These are phyloP conservation scores for Malassezia globosa DNA, from an alignment of 1,284 basidiomycete genomes.

Conservation along the genomic window DNA sequence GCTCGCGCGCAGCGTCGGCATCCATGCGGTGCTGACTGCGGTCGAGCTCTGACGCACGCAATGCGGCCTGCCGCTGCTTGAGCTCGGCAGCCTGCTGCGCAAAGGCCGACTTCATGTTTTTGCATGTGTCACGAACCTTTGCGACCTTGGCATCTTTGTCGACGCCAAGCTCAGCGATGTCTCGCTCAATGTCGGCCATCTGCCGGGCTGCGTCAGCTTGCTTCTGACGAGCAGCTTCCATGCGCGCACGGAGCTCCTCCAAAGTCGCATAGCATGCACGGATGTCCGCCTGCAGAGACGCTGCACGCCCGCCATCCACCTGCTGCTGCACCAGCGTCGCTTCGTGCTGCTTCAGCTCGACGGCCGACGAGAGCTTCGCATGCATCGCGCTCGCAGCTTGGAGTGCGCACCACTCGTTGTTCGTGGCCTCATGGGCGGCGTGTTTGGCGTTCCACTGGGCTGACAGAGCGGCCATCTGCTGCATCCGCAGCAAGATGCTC, in stretches of 20 bases:
- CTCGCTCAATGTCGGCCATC: conserved; percentile 74
- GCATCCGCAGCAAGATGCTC: conserved; percentile 71
- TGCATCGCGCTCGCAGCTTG: not conserved
- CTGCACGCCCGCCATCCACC: conserved; percentile 73
- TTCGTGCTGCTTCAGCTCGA: conserved; percentile 84
- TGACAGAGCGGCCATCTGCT: conserved; percentile 61
- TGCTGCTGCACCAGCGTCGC: conserved; percentile 72
- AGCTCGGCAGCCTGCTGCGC: conserved; percentile 69
- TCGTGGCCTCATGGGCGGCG: conserved; percentile 53
- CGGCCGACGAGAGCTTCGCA: conserved; percentile 49
- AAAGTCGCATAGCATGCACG: conserved; percentile 62
- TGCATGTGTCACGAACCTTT: conserved; percentile 71
- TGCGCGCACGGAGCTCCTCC: conserved; percentile 57
- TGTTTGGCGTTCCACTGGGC: conserved; percentile 54
- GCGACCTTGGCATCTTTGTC: conserved; percentile 95
- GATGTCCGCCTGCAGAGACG: conserved; percentile 68
- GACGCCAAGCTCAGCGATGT: conserved; percentile 96
- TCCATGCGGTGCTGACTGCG: conserved; percentile 77
- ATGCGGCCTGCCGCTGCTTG: conserved; percentile 76
- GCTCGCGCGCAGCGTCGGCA: conserved; percentile 56
- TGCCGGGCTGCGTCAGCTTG: conserved; percentile 67
- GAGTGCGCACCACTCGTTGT: conserved; percentile 1
- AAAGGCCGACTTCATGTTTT: conserved; percentile 65
- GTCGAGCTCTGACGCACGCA: conserved; percentile 75
- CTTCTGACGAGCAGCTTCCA: conserved; percentile 61